A percentile compares a stretch with the other conserved stretches of the same genome.
Conservation (phyloP, 1,139 yeast species). For the Taphrina betulina region DNA sequence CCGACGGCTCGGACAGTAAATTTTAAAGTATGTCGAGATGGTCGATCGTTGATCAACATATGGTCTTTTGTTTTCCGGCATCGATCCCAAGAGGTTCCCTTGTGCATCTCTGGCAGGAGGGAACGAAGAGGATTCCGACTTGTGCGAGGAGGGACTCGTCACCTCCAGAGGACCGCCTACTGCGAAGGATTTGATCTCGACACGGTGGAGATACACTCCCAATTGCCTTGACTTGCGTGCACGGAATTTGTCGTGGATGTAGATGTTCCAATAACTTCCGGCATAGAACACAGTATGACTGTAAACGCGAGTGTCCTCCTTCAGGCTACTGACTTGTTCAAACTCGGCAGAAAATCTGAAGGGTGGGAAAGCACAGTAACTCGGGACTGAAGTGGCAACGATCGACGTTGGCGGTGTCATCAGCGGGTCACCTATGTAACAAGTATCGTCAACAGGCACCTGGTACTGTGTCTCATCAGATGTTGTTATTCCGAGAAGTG, state of each 20-base stretch:
- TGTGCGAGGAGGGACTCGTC: conserved; percentile 3
- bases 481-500: conserved; percentile 12
- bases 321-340: conserved; percentile 50
- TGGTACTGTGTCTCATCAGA: conserved; percentile 19
- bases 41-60: conserved; percentile 49
- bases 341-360: conserved; percentile 56
- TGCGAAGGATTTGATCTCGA: conserved; percentile 40
- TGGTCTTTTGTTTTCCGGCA: conserved; percentile 36
- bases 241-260: conserved; percentile 50
- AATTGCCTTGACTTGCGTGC: conserved; percentile 50
- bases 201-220: conserved; percentile 57
- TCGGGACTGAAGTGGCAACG: neutral
- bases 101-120: conserved; percentile 24
- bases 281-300: conserved; percentile 57
- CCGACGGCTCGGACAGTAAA: conserved; percentile 54
- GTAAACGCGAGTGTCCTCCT: conserved; percentile 51
- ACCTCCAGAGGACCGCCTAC: conserved; percentile 30
- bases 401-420: conserved; percentile 16
- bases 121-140: neutral
- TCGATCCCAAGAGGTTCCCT: conserved; percentile 1
- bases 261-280: conserved; percentile 59
- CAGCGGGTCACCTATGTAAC: conserved; percentile 25
- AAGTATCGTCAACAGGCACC: conserved; percentile 25
- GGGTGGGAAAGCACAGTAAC: conserved; percentile 51
- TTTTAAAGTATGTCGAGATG: conserved; percentile 53